These are phyloP conservation scores for Phyllostachys edulis DNA, from an alignment of 176 grass and related monocot genomes.

Conservation along the genomic window DNA sequence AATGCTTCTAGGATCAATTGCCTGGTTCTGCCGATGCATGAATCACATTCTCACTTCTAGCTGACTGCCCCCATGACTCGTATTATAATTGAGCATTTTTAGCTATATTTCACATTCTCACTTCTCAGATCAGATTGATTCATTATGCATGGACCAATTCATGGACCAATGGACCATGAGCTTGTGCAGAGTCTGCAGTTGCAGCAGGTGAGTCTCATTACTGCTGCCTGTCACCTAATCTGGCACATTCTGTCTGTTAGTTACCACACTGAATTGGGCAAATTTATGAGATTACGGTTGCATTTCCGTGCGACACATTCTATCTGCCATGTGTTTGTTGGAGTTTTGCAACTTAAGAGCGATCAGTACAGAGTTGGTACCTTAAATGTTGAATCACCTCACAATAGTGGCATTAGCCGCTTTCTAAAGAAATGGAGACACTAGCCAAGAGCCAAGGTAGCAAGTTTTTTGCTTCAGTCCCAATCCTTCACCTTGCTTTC, in stretches of 20 bases:
- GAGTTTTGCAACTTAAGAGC: constrained; percentile 21
- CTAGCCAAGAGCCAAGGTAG: background rate
- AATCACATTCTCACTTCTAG: constrained; percentile 6
- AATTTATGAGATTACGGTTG: constrained; percentile 20
- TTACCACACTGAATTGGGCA: constrained; percentile 7
- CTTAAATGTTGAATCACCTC: constrained; percentile 15
- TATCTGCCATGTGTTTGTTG: constrained; percentile 4
- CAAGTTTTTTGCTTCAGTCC: background rate
- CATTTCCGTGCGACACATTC: constrained; percentile 9
- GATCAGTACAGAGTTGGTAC: background rate
- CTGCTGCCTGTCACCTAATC: background rate
- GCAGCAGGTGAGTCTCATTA: constrained; percentile 30
- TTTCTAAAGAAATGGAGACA: background rate
- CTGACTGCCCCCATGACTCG: background rate
- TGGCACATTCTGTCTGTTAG: constrained; percentile 9
- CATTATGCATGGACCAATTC: background rate
- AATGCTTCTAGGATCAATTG: constrained; percentile 37
- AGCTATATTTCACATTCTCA: background rate
- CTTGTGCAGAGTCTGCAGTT: background rate
- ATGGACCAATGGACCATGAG: constrained; percentile 10
- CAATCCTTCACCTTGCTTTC: background rate
- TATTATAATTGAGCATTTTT: background rate
- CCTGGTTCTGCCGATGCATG: constrained; percentile 1
- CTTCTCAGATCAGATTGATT: constrained; percentile 24
- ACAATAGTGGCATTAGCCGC: background rate